Evolutionary conservation across 73 alveolate genomes (phyloP), one percentile per base, ranked within the genome.

Genomic region (Vitrella brassicaformis): DNA sequence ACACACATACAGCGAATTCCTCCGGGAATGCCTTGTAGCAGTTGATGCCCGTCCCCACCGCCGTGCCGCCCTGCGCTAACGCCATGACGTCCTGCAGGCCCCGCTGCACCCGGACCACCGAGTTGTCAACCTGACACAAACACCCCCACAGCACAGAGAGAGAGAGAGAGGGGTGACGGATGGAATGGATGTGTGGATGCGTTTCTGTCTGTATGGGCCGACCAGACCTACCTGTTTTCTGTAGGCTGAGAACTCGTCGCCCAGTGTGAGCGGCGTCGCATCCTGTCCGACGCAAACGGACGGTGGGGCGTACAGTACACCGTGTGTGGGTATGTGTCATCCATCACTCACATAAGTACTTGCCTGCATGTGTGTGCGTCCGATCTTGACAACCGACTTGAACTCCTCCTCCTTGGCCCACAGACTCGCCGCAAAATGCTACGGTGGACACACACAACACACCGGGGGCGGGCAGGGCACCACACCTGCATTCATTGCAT

Each of bases 281-380:
- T 96, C 99, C 86, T 96, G 95, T 72, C n/a, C n/a, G n/a, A n/a
- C n/a, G n/a, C n/a, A n/a, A n/a, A n/a, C n/a, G n/a, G n/a, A n/a
- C n/a, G n/a, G n/a, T n/a, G n/a, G n/a, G n/a, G n/a, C n/a, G n/a
- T n/a, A n/a, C n/a, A n/a, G n/a, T n/a, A n/a, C n/a, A n/a, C n/a
- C n/a, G n/a, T n/a, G n/a, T n/a, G n/a, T n/a, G n/a, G n/a, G n/a
- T n/a, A n/a, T n/a, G n/a, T n/a, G n/a, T n/a, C n/a, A n/a, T n/a
- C n/a, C n/a, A n/a, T n/a, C n/a, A n/a, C n/a, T n/a, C n/a, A n/a
- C n/a, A n/a, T n/a, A n/a, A n/a, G n/a, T n/a, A n/a, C n/a, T n/a
- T n/a, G n/a, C n/a, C n/a, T n/a, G n/a, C n/a, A 97, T 92, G 87
- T 96, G 99, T 46, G 99, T 96, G 80, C 99, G 91, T 19, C 99